Evolutionary conservation across 2,329 filamentous ascomycete genomes (phyloP).

Genomic region (Hypoxylon sp.): DNA sequence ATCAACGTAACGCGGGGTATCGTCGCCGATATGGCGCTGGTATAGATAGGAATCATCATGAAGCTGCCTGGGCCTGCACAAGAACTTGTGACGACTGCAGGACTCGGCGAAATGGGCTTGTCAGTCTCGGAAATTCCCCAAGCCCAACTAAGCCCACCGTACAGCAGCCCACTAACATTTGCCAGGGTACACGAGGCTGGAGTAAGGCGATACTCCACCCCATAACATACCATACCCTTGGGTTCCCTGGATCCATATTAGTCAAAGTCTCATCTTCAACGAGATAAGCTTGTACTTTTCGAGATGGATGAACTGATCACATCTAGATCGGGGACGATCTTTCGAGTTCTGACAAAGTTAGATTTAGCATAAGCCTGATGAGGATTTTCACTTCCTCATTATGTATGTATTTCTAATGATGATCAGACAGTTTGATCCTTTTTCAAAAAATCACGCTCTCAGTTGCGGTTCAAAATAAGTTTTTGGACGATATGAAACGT

Average conservation of each 20-base stretch:
- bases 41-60: neutral
- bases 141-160: neutral
- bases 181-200: slow-evolving; percentile 20
- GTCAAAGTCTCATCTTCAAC: slow-evolving; percentile 1
- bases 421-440: neutral
- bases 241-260: slow-evolving; percentile 15
- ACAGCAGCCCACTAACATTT: slow-evolving; percentile 11
- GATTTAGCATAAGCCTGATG: neutral
- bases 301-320: neutral
- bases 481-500: slow-evolving; percentile 9
- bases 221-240: slow-evolving; percentile 16
- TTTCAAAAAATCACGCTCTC: slow-evolving; percentile 4
- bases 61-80: slow-evolving; percentile 23
- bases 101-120: slow-evolving; percentile 31
- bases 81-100: slow-evolving; percentile 14
- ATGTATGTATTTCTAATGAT: neutral
- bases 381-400: neutral
- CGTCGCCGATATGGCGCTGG: slow-evolving; percentile 9
- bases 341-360: slow-evolving; percentile 2
- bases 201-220: slow-evolving; percentile 8
- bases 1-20: slow-evolving; percentile 10
- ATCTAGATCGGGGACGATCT: neutral
- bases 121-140: slow-evolving; percentile 31
- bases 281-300: neutral
- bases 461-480: slow-evolving; percentile 1